phyloP scores from a whole-genome alignment of 169 alveolate species.

The Babesia divergens region DNA sequence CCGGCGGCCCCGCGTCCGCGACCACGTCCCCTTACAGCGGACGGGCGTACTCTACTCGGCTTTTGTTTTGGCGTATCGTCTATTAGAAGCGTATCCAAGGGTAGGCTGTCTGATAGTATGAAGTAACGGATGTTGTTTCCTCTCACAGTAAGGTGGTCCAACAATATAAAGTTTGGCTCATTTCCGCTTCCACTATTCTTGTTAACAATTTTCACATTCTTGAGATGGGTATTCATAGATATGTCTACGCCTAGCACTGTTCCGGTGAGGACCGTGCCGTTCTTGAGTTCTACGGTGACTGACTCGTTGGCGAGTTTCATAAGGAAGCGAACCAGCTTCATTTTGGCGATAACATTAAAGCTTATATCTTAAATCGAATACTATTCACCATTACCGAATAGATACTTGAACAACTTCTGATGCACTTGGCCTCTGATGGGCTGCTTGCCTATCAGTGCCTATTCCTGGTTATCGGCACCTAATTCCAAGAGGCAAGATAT shows the following conservation, averaged over 20 bases:
- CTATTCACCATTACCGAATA: not conserved
- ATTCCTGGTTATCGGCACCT: too few relatives aligned
- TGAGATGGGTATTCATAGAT: constrained; percentile 97
- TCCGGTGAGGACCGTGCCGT: constrained; percentile 96
- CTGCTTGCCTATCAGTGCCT: not conserved
- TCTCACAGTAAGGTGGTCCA: constrained; percentile 74
- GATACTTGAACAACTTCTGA: not conserved
- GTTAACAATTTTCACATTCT: constrained; percentile 93
- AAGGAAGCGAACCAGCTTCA: constrained; percentile 96
- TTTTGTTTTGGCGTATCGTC: constrained; percentile 93
- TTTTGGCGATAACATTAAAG: constrained; percentile 42
- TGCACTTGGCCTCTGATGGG: not conserved
- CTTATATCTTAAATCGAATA: not conserved
- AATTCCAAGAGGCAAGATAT: too few relatives aligned
- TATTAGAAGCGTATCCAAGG: constrained; percentile 91
- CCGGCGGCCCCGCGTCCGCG: constrained; percentile 70
- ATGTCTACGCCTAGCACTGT: constrained; percentile 95
- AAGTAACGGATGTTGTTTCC: constrained; percentile 94
- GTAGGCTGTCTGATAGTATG: constrained; percentile 92
- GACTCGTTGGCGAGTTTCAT: constrained; percentile 95
- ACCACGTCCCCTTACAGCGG: constrained; percentile 60
- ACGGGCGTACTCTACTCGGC: constrained; percentile 71
- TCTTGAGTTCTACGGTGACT: constrained; percentile 95
- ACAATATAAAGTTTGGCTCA: constrained; percentile 63
- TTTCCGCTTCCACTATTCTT: constrained; percentile 83